Conservation (phyloP, 2,329 filamentous ascomycete genomes). For the Talaromyces sp. region DNA sequence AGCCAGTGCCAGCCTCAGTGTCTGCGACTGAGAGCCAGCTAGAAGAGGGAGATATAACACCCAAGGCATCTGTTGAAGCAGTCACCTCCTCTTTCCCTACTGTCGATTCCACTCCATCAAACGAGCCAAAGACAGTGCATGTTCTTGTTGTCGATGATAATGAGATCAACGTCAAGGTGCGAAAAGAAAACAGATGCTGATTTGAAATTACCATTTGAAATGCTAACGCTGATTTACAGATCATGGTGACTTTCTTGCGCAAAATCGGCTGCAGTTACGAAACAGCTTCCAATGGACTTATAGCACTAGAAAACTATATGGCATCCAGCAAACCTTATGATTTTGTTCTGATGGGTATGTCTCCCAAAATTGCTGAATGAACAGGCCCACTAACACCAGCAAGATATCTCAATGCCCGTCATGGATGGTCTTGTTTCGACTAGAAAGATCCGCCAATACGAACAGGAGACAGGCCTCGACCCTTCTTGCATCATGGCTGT, state of each 20-base stretch:
- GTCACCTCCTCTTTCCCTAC: background rate
- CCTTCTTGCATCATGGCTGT: constrained; percentile 35
- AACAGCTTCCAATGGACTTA: constrained; percentile 42
- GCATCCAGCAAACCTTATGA: constrained; percentile 32
- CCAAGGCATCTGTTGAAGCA: too few species aligned
- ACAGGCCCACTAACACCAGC: constrained; percentile 16
- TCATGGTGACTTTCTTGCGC: constrained; percentile 42
- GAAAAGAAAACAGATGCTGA: too few species aligned
- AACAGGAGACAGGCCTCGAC: constrained; percentile 28
- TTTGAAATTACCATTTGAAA: background rate
- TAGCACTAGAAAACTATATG: constrained; percentile 42
- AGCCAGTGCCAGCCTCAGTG: too few species aligned
- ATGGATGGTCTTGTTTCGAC: constrained; percentile 50
- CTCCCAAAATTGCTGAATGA: too few species aligned
- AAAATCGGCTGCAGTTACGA: constrained; percentile 41
- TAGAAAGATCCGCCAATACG: constrained; percentile 42
- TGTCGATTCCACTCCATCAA: background rate
- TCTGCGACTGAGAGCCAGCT: too few species aligned
- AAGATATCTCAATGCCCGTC: constrained; percentile 50
- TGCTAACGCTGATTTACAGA: constrained; percentile 13
- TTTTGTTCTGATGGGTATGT: constrained; percentile 39
- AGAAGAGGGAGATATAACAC: too few species aligned
- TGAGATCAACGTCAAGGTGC: constrained; percentile 42
- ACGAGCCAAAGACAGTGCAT: constrained; percentile 12
- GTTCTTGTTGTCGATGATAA: constrained; percentile 49